Conservation (phyloP, 306 rosid species). For the Fragaria ananassa region DNA sequence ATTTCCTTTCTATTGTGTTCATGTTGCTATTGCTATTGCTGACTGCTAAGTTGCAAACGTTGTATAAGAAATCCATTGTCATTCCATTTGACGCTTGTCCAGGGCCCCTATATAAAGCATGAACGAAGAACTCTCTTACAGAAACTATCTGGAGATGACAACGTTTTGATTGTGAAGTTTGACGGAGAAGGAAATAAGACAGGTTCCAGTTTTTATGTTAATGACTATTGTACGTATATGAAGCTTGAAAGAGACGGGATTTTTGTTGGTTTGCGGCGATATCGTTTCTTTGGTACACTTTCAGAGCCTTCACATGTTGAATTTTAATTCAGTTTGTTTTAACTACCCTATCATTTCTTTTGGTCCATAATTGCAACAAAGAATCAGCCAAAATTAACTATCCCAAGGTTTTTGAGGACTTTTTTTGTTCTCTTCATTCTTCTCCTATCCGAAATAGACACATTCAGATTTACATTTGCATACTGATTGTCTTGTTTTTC, state of each 20-base stretch:
- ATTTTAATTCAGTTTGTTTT: background rate
- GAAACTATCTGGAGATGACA: slow-evolving; percentile 67
- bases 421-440: background rate
- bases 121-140: slow-evolving; percentile 56
- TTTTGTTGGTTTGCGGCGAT: slow-evolving; percentile 53
- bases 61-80: background rate
- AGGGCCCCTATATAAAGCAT: slow-evolving; percentile 56
- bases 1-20: no score
- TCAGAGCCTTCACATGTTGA: slow-evolving; percentile 1
- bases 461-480: background rate
- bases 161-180: slow-evolving; percentile 53
- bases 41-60: no score
- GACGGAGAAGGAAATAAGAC: slow-evolving; percentile 16
- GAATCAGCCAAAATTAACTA: background rate
- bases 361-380: background rate
- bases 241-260: slow-evolving; percentile 65
- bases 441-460: background rate
- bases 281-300: slow-evolving; percentile 62
- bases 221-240: slow-evolving; percentile 31
- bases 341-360: background rate
- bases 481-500: background rate
- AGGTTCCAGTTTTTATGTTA: background rate
- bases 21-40: no score
- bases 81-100: background rate
- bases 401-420: background rate